Percentiles rank a stretch among this genome's conserved stretches.
Conservation (phyloP, 2,329 filamentous ascomycete species). For the Cercospora berteroae region DNA sequence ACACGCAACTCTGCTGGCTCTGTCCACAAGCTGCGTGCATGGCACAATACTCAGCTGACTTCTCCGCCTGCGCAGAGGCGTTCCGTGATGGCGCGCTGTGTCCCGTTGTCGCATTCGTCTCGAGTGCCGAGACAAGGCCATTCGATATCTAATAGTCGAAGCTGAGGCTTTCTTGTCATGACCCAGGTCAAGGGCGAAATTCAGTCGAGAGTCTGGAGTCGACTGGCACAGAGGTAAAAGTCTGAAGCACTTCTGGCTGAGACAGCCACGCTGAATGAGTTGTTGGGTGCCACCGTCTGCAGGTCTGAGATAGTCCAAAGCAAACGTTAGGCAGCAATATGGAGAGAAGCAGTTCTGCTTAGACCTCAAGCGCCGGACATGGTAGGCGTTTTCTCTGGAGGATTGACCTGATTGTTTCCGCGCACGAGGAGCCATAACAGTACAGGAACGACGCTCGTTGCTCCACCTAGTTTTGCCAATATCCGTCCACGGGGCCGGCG, state of each 20-base stretch:
- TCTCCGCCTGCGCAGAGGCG: slow-evolving; percentile 3
- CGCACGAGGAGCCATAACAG: background rate
- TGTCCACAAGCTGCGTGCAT: background rate
- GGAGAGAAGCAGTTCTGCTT: background rate
- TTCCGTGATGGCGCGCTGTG: background rate
- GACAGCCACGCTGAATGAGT: background rate
- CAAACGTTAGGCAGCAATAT: background rate
- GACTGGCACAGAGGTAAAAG: background rate
- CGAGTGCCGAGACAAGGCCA: slow-evolving; percentile 3
- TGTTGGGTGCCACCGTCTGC: background rate
- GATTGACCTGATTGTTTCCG: background rate
- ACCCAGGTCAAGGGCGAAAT: background rate
- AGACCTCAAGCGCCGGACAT: background rate
- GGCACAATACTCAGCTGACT: background rate
- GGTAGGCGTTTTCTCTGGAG: background rate
- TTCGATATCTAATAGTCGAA: background rate
- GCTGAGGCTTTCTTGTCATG: background rate
- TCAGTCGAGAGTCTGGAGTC: background rate
- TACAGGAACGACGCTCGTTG: background rate
- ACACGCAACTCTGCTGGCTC: background rate
- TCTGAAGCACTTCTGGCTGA: background rate
- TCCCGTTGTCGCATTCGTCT: slow-evolving; percentile 5
- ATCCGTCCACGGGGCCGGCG: slow-evolving; percentile 16
- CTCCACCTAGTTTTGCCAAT: slow-evolving; percentile 8
- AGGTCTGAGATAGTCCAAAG: background rate